Base-by-base conservation (phyloP, 164 flowering plant genomes). In the Buxus sempervirens region DNA sequence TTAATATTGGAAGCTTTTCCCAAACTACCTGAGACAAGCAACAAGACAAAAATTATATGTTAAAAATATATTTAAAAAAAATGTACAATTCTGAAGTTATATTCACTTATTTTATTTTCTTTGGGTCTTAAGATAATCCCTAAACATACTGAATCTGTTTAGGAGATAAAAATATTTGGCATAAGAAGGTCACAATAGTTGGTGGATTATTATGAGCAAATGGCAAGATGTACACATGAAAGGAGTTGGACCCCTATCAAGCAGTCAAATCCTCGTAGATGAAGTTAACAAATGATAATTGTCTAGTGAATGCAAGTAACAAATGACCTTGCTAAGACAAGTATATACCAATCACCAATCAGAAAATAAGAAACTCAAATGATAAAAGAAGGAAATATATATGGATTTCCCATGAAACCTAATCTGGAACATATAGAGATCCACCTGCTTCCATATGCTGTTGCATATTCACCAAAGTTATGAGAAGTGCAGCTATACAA, bases 1-100 rank as follows among this genome's bases (percentile, higher is more conserved):
- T 80, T 80, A 28, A 80, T 23, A 73, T 69, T 72, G 68, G 82
- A 65, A 72, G 75, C 78, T 68, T 74, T 73, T 64, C 87, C 85
- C 61, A 87, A 63, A 66, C 81, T 78, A 78, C 85, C 95, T 85
- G 85, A 69, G 76, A 77, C 32, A 71, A 67, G 45, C 51, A 61
- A n/a, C 57, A 65, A 60, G 48, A 62, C 27, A 59, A 2, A 42
- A 9, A 55, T 28, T 36, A 58, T 14, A 42, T n/a, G 21, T 65
- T 56, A 60, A 19, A 58, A 22, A 24, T 51, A 36, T 15, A 20
- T 13, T 51, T 26, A 54, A n/a, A 63, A 3, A 70, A n/a, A n/a
- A n/a, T n/a, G n/a, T n/a, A n/a, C n/a, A n/a, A n/a, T n/a, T n/a
- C n/a, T n/a, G n/a, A n/a, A n/a, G n/a, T n/a, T 13, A n/a, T 9